Base-by-base conservation (phyloP, 2,329 filamentous ascomycete species). In the Penicillium nordicum region DNA sequence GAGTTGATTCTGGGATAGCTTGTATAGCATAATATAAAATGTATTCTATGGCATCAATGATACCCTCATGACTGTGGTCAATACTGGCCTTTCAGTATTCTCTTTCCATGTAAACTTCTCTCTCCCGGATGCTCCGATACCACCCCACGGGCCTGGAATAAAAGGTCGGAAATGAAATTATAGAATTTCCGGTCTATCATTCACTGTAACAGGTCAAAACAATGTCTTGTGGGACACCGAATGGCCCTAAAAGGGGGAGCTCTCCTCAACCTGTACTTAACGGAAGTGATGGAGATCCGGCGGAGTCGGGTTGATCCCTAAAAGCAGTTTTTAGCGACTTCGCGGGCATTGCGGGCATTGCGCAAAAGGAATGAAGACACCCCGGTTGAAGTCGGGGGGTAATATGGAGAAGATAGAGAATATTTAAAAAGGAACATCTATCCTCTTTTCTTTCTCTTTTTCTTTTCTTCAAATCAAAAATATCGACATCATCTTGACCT, bases 181-280 rank as follows among this genome's bases (percentile, higher is more conserved):
- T 56, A 55, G 56, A 53, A 56, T 47, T 55, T 38, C 58, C 56
- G 37, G 23, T 29, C 49, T 32, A 29, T 48, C 42, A 38, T 53
- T 59, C 53, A 42, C 27, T 57, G 38, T 56, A 30, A 58, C 18
- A 32, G 63, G 36, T 54, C 50, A 11, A 64, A 67, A 63, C 42
- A 57, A 45, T 62, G 62, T 37, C 50, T 56, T 59, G 67, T 63
- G 62, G 67, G 53, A 66, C 63, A 62, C 57, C 58, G 53, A 55
- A 57, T 53, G 57, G 60, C 47, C 64, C 65, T 62, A 18, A 63
- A 61, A 63, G 58, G 65, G 66, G 64, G 62, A 54, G 62, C 68
- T 74, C 73, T 75, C 73, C 69, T 76, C 67, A 67, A 78, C 74
- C 73, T 78, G 76, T 74, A 78, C 76, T 79, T 79, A 78, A 74